Base-by-base conservation (phyloP, 2,329 filamentous ascomycete genomes). In the Xylariaceae sp. region DNA sequence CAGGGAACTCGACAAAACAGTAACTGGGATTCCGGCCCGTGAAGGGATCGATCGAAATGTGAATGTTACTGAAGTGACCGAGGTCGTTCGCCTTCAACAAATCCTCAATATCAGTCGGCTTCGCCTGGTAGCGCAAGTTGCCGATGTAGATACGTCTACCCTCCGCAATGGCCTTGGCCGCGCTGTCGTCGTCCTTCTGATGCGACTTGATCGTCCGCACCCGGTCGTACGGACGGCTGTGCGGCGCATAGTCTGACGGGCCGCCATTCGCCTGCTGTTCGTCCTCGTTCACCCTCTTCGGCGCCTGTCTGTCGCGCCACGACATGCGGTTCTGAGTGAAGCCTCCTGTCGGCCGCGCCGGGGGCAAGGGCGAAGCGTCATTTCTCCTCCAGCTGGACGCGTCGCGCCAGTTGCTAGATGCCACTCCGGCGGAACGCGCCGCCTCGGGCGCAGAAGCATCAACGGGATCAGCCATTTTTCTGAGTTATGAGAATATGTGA, bases 11-110 rank as follows among this genome's bases (percentile, higher is more conserved):
- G 51, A 90, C 82, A 66, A 91, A 90, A 75, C 87, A 90, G 74
- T 89, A 90, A 44, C 85, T 87, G 0, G 87, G 87, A 70, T 90
- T 90, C 50, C 87, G 79, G 47, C 81, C 83, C 35, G 82, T 87
- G 71, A 88, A 83, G 1, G 85, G 82, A 67, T 90, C 87, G 56
- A 88, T 79, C 0, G 85, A 86, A 66, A 90, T 87, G 70, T 88
- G 84, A 64, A 90, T 82, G 51, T 82, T 81, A 64, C 81, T 78
- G 58, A 73, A 73, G 11, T 71, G 64, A 2, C 63, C 70, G 13
- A 79, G 75, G 30, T 71, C 72, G 50, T 67, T 62, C 17, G 67
- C 65, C 37, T 57, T 60, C 13, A 78, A 67, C 30, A 76, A 61
- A 1, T 58, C 62, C 62, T 76, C 73, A 30, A 77, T 69, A 54